A percentile compares a stretch with the other conserved stretches of the same genome.
Conservation (phyloP, 495 filamentous ascomycete genomes). For the Talaromyces liani region DNA sequence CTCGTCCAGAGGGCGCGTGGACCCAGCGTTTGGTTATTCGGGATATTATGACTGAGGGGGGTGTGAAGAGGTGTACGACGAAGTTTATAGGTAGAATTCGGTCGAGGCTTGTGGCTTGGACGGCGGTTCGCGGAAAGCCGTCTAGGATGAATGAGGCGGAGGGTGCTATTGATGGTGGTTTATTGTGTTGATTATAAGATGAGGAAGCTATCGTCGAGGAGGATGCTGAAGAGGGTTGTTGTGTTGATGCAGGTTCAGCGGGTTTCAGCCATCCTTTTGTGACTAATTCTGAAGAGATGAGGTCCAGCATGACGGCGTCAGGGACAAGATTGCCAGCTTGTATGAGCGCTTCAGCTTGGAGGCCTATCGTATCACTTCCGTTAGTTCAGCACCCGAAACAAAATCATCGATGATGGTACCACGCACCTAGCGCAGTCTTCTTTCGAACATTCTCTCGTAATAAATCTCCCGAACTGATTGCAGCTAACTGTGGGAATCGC, state of each 20-base stretch:
- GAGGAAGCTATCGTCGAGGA: conserved; percentile 20
- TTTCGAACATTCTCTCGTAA: conserved; percentile 86
- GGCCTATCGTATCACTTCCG: conserved; percentile 44
- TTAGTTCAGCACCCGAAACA: not conserved
- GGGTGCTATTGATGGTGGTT: conserved; percentile 54
- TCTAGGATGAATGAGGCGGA: conserved; percentile 89
- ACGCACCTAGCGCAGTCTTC: conserved; percentile 71
- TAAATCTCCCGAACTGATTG: conserved; percentile 90
- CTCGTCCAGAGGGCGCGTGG: conserved; percentile 81
- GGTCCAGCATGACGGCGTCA: conserved; percentile 82
- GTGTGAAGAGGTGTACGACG: conserved; percentile 54
- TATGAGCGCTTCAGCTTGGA: conserved; percentile 84
- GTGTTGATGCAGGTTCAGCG: conserved; percentile 27
- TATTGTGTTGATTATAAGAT: conserved; percentile 9
- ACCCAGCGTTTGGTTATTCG: conserved; percentile 90
- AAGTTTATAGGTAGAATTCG: conserved; percentile 83
- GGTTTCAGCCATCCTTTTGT: conserved; percentile 70
- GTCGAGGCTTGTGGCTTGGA: conserved; percentile 72
- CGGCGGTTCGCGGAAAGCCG: conserved; percentile 84
- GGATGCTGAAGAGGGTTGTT: conserved; percentile 13
- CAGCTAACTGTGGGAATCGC: conserved; percentile 79
- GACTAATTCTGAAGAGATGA: conserved; percentile 82
- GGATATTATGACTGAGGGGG: conserved; percentile 68
- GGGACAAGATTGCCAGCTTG: conserved; percentile 76
- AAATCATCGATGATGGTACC: not conserved